Evolutionary conservation across 176 grass and related monocot genomes (phyloP).

Genomic region (Panicum miliaceum): DNA sequence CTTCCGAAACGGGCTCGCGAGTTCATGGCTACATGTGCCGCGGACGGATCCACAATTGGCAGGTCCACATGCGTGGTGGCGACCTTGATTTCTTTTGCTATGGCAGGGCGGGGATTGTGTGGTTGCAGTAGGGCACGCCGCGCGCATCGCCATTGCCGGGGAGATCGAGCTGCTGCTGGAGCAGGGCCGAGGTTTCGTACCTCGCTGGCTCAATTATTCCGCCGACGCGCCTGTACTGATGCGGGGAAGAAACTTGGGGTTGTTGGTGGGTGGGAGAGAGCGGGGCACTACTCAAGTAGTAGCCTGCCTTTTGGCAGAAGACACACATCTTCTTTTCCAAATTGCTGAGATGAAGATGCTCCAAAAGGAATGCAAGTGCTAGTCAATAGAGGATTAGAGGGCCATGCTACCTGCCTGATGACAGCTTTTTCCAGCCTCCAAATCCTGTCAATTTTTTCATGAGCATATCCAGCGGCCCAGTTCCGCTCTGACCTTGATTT

Average conservation of each 20-base stretch:
- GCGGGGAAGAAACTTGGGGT: not conserved
- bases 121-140: not conserved
- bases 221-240: not conserved
- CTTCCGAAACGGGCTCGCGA: conserved; percentile 18
- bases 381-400: too few relatives aligned
- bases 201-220: conserved; percentile 41
- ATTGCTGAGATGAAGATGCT: not conserved
- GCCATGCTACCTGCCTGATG: too few relatives aligned
- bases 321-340: not conserved
- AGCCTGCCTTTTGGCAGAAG: not conserved
- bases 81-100: not conserved
- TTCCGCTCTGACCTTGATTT: too few relatives aligned
- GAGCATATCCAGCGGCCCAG: too few relatives aligned
- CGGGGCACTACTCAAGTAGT: conserved; percentile 9
- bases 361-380: not conserved
- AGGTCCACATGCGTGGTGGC: not conserved
- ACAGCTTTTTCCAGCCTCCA: too few relatives aligned
- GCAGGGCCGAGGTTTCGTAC: not conserved
- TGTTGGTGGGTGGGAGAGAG: conserved; percentile 44
- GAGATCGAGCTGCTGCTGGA: not conserved
- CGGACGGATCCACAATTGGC: not conserved
- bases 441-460: too few relatives aligned
- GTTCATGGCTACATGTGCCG: conserved; percentile 5
- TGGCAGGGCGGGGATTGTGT: not conserved
- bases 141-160: not conserved